Evolutionary conservation across 768 basidiomycete species (phyloP), one percentile per base, ranked within the genome.

Genomic region (Lactifluus hygrophoroides): DNA sequence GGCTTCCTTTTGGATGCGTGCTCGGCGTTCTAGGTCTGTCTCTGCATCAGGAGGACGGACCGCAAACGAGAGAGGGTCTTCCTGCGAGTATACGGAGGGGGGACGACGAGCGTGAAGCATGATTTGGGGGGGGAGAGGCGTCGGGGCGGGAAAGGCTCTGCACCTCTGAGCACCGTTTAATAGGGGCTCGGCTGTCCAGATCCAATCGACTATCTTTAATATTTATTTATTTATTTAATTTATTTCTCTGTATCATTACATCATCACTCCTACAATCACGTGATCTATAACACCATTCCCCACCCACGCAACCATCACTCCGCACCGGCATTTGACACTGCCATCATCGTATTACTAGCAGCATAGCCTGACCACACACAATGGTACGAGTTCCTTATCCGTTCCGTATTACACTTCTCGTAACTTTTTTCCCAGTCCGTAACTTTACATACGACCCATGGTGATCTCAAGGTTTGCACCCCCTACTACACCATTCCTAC

Each of bases 361-460:
- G 42, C 42, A 35, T 35, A 35, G 35, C 35, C 11, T 35, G 14
- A 13, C n/a, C 35, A 35, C 14, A 43, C 23, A 43, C 11, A 16
- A 62, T 48, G 54, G 64, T 59, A 47, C 21, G 51, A 35, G 10
- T 50, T 23, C 5, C 10, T 14, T 52, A 58, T 45, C 10, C 32
- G 2, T 4, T 62, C 65, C 58, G 46, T 42, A 16, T 47, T n/a
- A n/a, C 37, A 8, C 19, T 14, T 14, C 38, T n/a, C 10, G 7
- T 19, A n/a, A 54, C 67, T 48, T 50, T 17, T 10, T 2, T 17
- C 5, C 44, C 40, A 92, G 94, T 95, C 95, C 56, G 94, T 96
- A 40, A 97, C 94, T 7, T 77, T 98, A 51, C 88, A 97, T 71
- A 97, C 94, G 0, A 82, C 86, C n/a, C 86, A 86, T 66, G 94